Conservation (phyloP, 2,329 filamentous ascomycete species). For the Sarocladiaceae sp. region DNA sequence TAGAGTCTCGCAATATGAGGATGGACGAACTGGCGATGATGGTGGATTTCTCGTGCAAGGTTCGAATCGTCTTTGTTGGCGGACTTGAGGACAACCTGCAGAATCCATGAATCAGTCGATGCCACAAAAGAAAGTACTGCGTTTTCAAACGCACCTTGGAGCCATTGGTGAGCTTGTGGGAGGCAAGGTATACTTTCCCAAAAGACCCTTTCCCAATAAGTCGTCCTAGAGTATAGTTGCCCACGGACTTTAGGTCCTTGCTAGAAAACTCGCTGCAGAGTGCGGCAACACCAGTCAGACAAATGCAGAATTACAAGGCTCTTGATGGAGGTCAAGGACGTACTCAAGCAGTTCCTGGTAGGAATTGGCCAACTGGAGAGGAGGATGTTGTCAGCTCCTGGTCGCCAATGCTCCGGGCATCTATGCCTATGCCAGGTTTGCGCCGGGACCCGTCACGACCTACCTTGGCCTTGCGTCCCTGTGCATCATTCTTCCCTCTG, state of each 20-base stretch:
- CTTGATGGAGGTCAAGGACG: constrained; percentile 27
- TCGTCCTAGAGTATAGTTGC: constrained; percentile 87
- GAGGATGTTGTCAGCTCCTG: constrained; percentile 1
- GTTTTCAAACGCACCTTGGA: constrained; percentile 83
- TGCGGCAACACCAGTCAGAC: background rate
- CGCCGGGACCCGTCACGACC: constrained; percentile 12
- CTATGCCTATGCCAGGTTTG: background rate
- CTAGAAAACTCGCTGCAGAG: constrained; percentile 78
- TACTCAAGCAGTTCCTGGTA: constrained; percentile 96
- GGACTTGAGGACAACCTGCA: constrained; percentile 92
- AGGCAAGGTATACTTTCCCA: constrained; percentile 93
- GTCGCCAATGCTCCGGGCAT: background rate
- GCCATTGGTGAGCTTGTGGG: constrained; percentile 96
- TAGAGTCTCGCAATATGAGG: constrained; percentile 95
- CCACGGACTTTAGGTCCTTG: constrained; percentile 83
- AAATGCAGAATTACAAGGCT: too few species aligned
- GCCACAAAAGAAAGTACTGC: too few species aligned
- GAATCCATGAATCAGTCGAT: too few species aligned
- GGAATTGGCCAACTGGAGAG: constrained; percentile 76
- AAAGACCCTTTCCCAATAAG: constrained; percentile 97
- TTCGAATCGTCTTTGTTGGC: constrained; percentile 95
- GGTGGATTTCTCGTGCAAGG: constrained; percentile 93
- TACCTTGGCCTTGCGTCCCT: constrained; percentile 58
- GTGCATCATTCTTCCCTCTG: constrained; percentile 51
- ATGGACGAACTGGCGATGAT: constrained; percentile 95